Percentiles rank a stretch among this genome's conserved stretches.
Conservation (phyloP, 1,284 basidiomycete genomes). For the Ganoderma boninense region DNA sequence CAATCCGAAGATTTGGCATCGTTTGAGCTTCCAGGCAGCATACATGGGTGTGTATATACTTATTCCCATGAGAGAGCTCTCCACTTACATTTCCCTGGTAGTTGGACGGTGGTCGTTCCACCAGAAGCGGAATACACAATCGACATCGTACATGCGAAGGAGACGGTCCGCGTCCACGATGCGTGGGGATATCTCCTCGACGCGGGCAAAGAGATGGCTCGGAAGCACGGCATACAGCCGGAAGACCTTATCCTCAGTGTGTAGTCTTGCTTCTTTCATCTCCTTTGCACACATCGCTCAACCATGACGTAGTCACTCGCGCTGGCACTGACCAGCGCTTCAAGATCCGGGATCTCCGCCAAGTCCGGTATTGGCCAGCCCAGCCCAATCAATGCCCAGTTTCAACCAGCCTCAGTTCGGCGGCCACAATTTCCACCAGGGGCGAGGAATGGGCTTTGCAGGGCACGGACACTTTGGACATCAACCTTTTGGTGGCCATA, state of each 20-base stretch:
- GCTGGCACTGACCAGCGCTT: slow-evolving; percentile 38
- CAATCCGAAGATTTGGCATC: slow-evolving; percentile 37
- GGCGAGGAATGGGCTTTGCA: slow-evolving; percentile 4
- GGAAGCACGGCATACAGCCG: slow-evolving; percentile 46
- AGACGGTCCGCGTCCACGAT: slow-evolving; percentile 41
- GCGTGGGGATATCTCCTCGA: slow-evolving; percentile 55
- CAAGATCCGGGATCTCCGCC: slow-evolving; percentile 30
- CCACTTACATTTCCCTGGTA: slow-evolving; percentile 26
- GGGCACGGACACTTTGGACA: slow-evolving; percentile 10
- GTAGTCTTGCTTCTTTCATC: slow-evolving; percentile 19
- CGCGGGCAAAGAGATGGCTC: slow-evolving; percentile 45
- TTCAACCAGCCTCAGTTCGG: slow-evolving; percentile 5
- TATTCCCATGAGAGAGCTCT: neutral
- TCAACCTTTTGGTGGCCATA: slow-evolving; percentile 17
- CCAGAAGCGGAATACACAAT: slow-evolving; percentile 48
- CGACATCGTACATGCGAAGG: slow-evolving; percentile 46
- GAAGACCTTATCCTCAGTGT: slow-evolving; percentile 56
- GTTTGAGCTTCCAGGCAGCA: slow-evolving; percentile 41
- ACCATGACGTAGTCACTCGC: slow-evolving; percentile 34
- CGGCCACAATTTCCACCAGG: slow-evolving; percentile 6
- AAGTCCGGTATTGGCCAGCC: slow-evolving; percentile 22
- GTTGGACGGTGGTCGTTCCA: slow-evolving; percentile 56
- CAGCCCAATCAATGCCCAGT: neutral
- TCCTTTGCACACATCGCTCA: neutral
- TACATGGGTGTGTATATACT: slow-evolving; percentile 48